Base-by-base conservation (phyloP, 208 protist species). In the Balamuthia mandrillaris region DNA sequence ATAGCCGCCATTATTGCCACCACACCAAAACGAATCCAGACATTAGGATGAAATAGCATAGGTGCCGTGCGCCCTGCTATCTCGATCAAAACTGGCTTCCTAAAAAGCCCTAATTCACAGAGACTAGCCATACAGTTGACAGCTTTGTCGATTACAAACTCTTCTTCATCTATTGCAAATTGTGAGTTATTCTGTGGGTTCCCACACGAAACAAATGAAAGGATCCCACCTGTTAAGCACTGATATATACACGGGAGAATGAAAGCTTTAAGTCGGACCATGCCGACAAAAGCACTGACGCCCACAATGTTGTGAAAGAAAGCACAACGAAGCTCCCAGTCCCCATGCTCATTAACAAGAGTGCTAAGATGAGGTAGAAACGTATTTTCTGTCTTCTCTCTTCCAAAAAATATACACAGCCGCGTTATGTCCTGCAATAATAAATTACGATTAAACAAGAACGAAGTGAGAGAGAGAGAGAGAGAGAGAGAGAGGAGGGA, bases 121-220 rank as follows among this genome's bases (percentile, higher is more conserved):
- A 91, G 29, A 24, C 68, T 75, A 1, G 29, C 63, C 9, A 91
- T 35, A 47, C 45, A 72, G n/a, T 74, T 45, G 21, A 91, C 39
- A 1, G 84, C 84, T 35, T 91, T 91, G 37, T 90, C 89, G 0
- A 90, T 87, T 2, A 91, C 87, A 90, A 91, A 87, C 29, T 91
- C 89, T 33, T 91, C 88, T 39, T 88, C 88, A 29, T 91, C 89
- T 49, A 60, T 60, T 60, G n/a, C n/a, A n/a, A n/a, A n/a, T 70
- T 35, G 16, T 14, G 61, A 27, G 16, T 70, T 70, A 49, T 14
- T n/a, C 24, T 70, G 14, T 49, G 27, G 12, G 14, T 14, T 35
- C n/a, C 16, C 16, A 49, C 16, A 14, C 7, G n/a, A 83, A 35
- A 12, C 24, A 9, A 21, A 21, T 27, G n/a, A 21, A 45, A 61